Percentiles rank a stretch among this genome's conserved stretches.
Evolutionary conservation across 177 flowering plant species (phyloP).

Genomic region (Tripterygium wilfordii): DNA sequence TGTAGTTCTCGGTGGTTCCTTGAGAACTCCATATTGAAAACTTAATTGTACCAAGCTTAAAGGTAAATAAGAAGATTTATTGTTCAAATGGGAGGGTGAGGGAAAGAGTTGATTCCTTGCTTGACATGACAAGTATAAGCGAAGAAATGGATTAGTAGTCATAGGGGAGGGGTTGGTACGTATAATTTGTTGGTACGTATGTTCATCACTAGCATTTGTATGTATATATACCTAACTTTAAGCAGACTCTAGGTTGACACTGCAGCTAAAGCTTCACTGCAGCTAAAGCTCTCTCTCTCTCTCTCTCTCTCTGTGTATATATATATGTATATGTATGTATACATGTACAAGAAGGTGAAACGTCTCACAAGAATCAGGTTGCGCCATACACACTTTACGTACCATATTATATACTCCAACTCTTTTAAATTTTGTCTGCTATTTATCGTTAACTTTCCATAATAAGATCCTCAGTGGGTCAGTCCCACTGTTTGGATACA

Average conservation of each 20-base stretch:
- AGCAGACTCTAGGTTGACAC: conserved; percentile 46
- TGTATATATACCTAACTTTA: conserved; percentile 26
- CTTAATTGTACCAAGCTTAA: too few relatives aligned
- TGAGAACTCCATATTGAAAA: too few relatives aligned
- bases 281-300: conserved; percentile 8
- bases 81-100: too few relatives aligned
- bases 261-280: conserved; percentile 23
- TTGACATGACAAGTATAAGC: conserved; percentile 35
- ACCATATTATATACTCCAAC: not conserved
- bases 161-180: conserved; percentile 1
- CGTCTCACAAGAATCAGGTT: conserved; percentile 39
- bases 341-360: conserved; percentile 50
- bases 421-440: not conserved
- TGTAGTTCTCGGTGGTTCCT: too few relatives aligned
- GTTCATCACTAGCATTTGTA: too few relatives aligned
- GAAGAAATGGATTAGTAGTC: conserved; percentile 18
- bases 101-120: conserved; percentile 22
- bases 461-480: not conserved
- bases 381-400: conserved; percentile 55
- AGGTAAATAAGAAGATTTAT: too few relatives aligned
- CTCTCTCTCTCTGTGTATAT: conserved; percentile 13
- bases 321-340: too few relatives aligned
- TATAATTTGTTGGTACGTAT: too few relatives aligned
- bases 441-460: conserved; percentile 2
- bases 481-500: too few relatives aligned